These are phyloP conservation scores for Scenedesmus sp. DNA, from an alignment of 163 green algal genomes.

Conservation along the genomic window DNA sequence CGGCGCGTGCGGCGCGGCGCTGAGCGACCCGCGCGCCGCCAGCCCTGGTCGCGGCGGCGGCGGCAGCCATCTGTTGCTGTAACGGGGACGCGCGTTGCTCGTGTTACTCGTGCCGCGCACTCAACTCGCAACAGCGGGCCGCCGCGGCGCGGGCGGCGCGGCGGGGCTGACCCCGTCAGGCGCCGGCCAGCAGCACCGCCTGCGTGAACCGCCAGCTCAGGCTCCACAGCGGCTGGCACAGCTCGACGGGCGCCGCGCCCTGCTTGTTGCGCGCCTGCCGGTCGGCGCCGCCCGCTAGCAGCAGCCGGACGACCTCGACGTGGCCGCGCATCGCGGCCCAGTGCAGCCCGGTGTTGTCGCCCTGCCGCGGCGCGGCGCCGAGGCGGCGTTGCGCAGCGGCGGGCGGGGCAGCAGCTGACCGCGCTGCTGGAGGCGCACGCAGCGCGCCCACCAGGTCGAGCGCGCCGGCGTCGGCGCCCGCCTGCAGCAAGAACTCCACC, in stretches of 20 bases:
- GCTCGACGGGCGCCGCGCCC: conserved; percentile 76
- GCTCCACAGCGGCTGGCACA: conserved; percentile 88
- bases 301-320: conserved; percentile 89
- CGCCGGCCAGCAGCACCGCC: conserved; percentile 64
- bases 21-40: no score
- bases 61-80: no score
- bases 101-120: no score
- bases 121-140: no score
- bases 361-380: conserved; percentile 72
- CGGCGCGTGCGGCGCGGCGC: no score
- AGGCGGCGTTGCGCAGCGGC: no score
- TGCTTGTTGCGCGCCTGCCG: conserved; percentile 53
- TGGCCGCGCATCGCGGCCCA: conserved; percentile 95
- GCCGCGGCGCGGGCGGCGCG: no score
- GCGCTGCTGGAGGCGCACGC: not conserved
- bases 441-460: conserved; percentile 76
- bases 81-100: no score
- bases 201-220: conserved; percentile 76
- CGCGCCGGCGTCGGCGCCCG: conserved; percentile 79
- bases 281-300: conserved; percentile 61
- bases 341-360: conserved; percentile 95
- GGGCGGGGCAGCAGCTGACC: not conserved
- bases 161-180: no score
- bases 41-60: no score
- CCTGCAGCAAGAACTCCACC: conserved; percentile 82